Base-by-base conservation (phyloP, 1,139 yeast species). In the Yarrowia galli region DNA sequence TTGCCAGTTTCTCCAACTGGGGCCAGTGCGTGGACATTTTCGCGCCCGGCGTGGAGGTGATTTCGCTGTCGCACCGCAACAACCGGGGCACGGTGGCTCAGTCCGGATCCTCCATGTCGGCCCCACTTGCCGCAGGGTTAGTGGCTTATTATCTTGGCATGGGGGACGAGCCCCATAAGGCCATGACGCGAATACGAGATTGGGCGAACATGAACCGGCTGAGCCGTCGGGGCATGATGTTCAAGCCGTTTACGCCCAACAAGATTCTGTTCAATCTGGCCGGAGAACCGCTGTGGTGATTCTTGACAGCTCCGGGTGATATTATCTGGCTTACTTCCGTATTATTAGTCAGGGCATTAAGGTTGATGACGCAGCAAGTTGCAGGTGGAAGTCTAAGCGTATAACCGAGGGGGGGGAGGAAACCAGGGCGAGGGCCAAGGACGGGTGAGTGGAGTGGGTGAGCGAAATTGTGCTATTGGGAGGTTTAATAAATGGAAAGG, bases 91-190 rank as follows among this genome's bases (percentile, higher is more conserved):
- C 86, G 0, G 84, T 81, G 60, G 73, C 76, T 5, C 82, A 88
- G 70, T 87, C 96, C 1, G 98, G 98, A 0, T 92, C 97, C 0
- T 91, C 97, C 0, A 91, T 91, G 92, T 87, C 97, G 0, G 83
- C 97, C 0, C 97, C 97, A 0, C 82, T 87, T 1, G 89, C 91
- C 8, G 82, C 95, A 0, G 98, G 97, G 0, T 74, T 90, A 49
- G 86, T 83, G 2, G 95, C 93, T 0, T 83, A 86, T 43, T 76
- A 86, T 63, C 77, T 92, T 71, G 87, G 91, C 58, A 79, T 81
- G 71, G 97, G 96, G 0, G 79, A 86, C 5, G 73, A 22, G 13
- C 16, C 56, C 10, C 7, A 3, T 28, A 35, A 46, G 45, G 66
- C 56, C n/a, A 20, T 61, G 45, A 23, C 45, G 23, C 54, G 56